A percentile compares a stretch with the other conserved stretches of the same genome.
phyloP scores from a whole-genome alignment of 2,329 filamentous ascomycete species.

The Curvularia eragrostidis region DNA sequence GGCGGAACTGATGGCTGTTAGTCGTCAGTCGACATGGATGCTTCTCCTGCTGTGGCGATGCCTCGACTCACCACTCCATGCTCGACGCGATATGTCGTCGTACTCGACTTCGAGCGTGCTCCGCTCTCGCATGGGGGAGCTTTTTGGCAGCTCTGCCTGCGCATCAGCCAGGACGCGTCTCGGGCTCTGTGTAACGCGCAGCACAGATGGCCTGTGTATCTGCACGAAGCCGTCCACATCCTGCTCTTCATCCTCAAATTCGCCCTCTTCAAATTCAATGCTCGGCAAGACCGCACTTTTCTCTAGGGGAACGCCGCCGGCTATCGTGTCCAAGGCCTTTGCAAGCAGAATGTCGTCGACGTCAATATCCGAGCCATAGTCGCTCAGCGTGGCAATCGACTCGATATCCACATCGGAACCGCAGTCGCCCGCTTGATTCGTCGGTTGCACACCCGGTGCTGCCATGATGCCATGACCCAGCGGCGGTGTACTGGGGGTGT shows the following conservation, averaged over 20 bases:
- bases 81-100: conserved; percentile 46
- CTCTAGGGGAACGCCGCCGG: conserved; percentile 3
- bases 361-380: conserved; percentile 70
- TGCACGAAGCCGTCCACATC: conserved; percentile 56
- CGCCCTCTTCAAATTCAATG: conserved; percentile 32
- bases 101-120: conserved; percentile 54
- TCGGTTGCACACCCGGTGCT: conserved; percentile 17
- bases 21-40: conserved; percentile 44
- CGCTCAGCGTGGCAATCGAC: conserved; percentile 52
- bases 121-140: conserved; percentile 29
- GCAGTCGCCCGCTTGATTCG: conserved; percentile 60
- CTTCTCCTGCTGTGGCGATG: not conserved
- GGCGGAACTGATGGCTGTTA: conserved; percentile 50
- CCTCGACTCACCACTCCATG: conserved; percentile 40
- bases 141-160: conserved; percentile 18
- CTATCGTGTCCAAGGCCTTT: conserved; percentile 21
- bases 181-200: conserved; percentile 26
- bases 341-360: conserved; percentile 59
- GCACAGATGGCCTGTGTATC: conserved; percentile 37
- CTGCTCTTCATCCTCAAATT: conserved; percentile 29
- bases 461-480: conserved; percentile 38
- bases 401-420: conserved; percentile 67
- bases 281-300: conserved; percentile 26
- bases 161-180: conserved; percentile 3
- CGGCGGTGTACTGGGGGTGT: conserved; percentile 6